Base-by-base conservation (phyloP, 805 yeast genomes). In the Saccharomyces eubayanus region DNA sequence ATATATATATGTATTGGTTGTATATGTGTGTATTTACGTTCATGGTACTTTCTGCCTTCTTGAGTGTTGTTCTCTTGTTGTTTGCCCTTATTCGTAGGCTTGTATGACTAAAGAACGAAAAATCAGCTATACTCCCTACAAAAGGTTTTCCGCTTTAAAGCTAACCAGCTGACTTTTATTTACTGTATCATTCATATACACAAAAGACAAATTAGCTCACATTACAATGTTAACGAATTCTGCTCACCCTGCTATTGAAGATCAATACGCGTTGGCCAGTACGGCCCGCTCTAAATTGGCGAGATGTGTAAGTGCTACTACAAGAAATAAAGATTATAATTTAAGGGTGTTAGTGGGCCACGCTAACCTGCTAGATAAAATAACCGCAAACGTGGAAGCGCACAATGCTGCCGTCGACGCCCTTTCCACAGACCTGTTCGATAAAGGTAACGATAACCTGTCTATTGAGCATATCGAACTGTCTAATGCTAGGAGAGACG, bases 281-380 rank as follows among this genome's bases (percentile, higher is more conserved):
- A 56, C 53, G 47, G 69, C 64, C 2, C 58, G 64, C 14, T 47
- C 56, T 3, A 66, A 66, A 49, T 58, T 66, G 11, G 41, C 59
- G 30, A 46, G 30, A 5, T 60, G 64, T 49, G 66, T 64, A 2
- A 52, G 52, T 27, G 46, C 55, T 2, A 57, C 49, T 30, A 49
- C 52, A 31, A 51, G 47, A 28, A 62, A 57, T 47, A 59, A 57
- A 47, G 67, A 66, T 29, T 57, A 57, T 36, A 59, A 69, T 28
- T 52, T 68, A 24, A 54, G 72, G 28, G 59, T 62, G 6, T 50
- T 69, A 14, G 69, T 69, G 0, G 72, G 69, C 2, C 72, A 69
- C 53, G 71, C 72, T 1, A 67, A 68, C 55, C 50, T 69, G 45
- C 53, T 68, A 30, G 72, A 69, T 51, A 59, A 58, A 21, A 47